Percentiles rank a stretch among this genome's conserved stretches.
phyloP scores from a whole-genome alignment of 768 basidiomycete species.

The Russula emetica region DNA sequence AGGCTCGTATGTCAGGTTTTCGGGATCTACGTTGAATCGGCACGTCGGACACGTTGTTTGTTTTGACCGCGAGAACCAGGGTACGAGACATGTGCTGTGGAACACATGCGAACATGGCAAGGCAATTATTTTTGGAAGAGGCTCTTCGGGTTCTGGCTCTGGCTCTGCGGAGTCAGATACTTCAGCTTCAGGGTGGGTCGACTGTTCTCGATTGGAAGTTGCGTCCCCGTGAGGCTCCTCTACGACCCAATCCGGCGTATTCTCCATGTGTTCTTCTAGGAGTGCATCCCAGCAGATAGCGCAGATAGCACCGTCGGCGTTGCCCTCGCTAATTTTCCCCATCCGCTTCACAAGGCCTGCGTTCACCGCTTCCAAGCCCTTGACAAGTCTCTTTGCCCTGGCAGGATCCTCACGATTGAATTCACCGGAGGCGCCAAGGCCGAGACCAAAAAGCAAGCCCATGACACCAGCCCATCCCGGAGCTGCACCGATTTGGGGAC shows the following conservation, averaged over 20 bases:
- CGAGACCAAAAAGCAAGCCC: conserved; percentile 22
- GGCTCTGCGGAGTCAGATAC: conserved; percentile 14
- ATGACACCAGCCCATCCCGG: conserved; percentile 19
- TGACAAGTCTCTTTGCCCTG: conserved; percentile 58
- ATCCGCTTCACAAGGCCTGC: conserved; percentile 61
- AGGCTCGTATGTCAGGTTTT: conserved; percentile 52
- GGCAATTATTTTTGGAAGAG: conserved; percentile 49
- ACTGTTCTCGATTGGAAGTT: conserved; percentile 15
- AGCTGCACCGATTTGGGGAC: conserved; percentile 16
- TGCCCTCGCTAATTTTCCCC: conserved; percentile 46
- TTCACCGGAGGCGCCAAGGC: conserved; percentile 27
- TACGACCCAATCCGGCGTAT: neutral
- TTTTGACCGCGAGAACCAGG: conserved; percentile 76
- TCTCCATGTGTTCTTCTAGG: conserved; percentile 28
- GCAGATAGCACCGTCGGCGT: conserved; percentile 45
- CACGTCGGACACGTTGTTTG: conserved; percentile 84
- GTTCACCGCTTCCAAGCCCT: conserved; percentile 63
- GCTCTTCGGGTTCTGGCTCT: conserved; percentile 12
- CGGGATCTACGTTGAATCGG: conserved; percentile 78
- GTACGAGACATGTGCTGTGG: conserved; percentile 70
- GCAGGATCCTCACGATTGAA: conserved; percentile 58
- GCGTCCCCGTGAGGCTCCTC: neutral
- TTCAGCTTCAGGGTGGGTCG: conserved; percentile 22
- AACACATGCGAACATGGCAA: conserved; percentile 82
- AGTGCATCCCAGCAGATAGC: conserved; percentile 79